Percentiles rank a stretch among this genome's conserved stretches.
Evolutionary conservation across 805 yeast genomes (phyloP).

Genomic region (Wickerhamomyces sydowiorum): DNA sequence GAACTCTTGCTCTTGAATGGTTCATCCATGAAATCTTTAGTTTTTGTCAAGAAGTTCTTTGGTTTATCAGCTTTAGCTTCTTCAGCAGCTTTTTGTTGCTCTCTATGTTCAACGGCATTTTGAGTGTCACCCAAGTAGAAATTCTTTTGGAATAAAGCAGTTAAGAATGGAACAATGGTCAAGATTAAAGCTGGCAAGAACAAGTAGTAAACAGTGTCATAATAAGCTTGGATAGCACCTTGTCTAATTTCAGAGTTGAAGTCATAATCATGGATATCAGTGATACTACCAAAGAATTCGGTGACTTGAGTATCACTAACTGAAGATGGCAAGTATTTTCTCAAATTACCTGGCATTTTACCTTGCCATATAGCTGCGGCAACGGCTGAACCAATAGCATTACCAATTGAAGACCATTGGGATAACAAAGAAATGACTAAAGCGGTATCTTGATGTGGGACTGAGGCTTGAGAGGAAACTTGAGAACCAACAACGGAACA

Average conservation of each 20-base stretch:
- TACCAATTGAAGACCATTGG: constrained; percentile 31
- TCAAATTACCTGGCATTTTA: constrained; percentile 26
- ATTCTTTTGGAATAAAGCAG: constrained; percentile 28
- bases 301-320: constrained; percentile 18
- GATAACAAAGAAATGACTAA: constrained; percentile 30
- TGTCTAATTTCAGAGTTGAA: constrained; percentile 24
- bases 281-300: constrained; percentile 19
- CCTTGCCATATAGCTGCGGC: constrained; percentile 33
- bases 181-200: constrained; percentile 26
- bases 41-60: background rate
- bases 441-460: constrained; percentile 37
- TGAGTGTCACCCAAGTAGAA: constrained; percentile 31
- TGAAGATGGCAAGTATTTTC: constrained; percentile 22
- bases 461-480: constrained; percentile 35
- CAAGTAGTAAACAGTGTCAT: constrained; percentile 23
- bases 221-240: constrained; percentile 30
- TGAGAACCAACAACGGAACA: constrained; percentile 30
- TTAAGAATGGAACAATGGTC: constrained; percentile 25
- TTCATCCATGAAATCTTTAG: background rate
- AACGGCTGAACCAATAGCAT: constrained; percentile 34
- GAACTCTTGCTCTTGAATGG: background rate
- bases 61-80: background rate
- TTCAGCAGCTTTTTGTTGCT: background rate
- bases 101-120: constrained; percentile 25
- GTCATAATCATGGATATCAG: constrained; percentile 20